These are phyloP conservation scores for Mortierella alpina DNA, from an alignment of 192 early-diverging fungal species.

Conservation along the genomic window DNA sequence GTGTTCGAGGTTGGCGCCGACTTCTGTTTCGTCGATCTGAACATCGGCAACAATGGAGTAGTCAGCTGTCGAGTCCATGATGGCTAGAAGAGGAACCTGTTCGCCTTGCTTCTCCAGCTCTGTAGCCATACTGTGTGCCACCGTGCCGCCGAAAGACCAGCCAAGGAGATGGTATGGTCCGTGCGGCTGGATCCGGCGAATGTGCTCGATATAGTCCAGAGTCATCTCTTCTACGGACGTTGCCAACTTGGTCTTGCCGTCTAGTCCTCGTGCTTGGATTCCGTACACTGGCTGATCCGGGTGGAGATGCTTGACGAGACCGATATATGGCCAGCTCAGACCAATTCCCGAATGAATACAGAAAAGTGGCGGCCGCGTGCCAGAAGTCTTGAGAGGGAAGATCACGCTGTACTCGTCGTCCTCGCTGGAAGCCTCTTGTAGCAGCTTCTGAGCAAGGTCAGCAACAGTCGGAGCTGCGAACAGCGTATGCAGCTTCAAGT, in stretches of 20 bases:
- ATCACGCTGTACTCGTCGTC: background rate
- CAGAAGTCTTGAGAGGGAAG: slow-evolving; percentile 3
- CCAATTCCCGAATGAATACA: background rate
- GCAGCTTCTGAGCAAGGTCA: too few species aligned
- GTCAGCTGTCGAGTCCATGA: slow-evolving; percentile 13
- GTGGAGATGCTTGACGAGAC: background rate
- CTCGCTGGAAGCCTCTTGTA: too few species aligned
- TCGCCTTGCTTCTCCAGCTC: slow-evolving; percentile 18
- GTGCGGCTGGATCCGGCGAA: background rate
- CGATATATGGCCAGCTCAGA: too few species aligned
- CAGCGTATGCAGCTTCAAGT: too few species aligned
- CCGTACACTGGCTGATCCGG: background rate
- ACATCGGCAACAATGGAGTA: background rate
- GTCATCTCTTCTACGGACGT: background rate
- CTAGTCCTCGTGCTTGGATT: background rate
- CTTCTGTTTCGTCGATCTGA: background rate
- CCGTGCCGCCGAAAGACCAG: slow-evolving; percentile 19
- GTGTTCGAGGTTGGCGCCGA: too few species aligned
- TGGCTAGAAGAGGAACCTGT: slow-evolving; percentile 6
- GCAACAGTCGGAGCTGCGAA: too few species aligned
- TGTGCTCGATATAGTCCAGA: slow-evolving; percentile 1
- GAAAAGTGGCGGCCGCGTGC: slow-evolving; percentile 2
- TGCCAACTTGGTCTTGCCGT: background rate
- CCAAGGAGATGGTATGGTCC: slow-evolving; percentile 4
- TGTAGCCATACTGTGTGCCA: slow-evolving; percentile 8